phyloP scores from a whole-genome alignment of 83 land plant genomes.

The Thuja plicata region DNA sequence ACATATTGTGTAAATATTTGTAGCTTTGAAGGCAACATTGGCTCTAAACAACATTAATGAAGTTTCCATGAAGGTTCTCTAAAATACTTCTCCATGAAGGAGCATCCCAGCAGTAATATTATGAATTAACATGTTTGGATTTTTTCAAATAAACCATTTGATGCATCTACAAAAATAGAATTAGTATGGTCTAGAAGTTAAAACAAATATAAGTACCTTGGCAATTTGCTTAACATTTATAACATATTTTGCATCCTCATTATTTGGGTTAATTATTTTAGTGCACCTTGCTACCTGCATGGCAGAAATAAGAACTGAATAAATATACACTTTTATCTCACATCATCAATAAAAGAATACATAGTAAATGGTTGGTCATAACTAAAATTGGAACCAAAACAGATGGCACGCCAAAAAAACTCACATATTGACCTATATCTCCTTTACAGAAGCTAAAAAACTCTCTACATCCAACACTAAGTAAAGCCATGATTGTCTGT shows the following conservation, averaged over 20 bases:
- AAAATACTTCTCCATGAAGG: too few species aligned
- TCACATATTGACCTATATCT: neutral
- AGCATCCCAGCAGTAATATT: neutral
- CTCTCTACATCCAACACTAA: too few species aligned
- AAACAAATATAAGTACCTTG: conserved; percentile 48
- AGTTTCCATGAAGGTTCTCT: neutral
- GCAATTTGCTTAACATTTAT: conserved; percentile 98
- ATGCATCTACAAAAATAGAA: neutral
- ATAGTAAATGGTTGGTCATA: too few species aligned
- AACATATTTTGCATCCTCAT: conserved; percentile 96
- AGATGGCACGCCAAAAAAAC: neutral
- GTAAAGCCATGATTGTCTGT: too few species aligned
- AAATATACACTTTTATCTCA: neutral
- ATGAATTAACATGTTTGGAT: neutral
- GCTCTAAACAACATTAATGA: neutral
- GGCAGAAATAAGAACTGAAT: neutral
- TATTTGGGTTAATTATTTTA: conserved; percentile 75
- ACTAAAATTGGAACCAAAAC: neutral
- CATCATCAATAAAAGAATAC: neutral
- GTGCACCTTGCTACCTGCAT: conserved; percentile 91
- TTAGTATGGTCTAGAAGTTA: too few species aligned
- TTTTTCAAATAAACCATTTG: neutral
- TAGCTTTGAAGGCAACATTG: neutral
- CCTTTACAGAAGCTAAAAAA: neutral
- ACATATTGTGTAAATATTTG: neutral